phyloP scores from a whole-genome alignment of 2,329 filamentous ascomycete species.

The Sporothrix sp. region DNA sequence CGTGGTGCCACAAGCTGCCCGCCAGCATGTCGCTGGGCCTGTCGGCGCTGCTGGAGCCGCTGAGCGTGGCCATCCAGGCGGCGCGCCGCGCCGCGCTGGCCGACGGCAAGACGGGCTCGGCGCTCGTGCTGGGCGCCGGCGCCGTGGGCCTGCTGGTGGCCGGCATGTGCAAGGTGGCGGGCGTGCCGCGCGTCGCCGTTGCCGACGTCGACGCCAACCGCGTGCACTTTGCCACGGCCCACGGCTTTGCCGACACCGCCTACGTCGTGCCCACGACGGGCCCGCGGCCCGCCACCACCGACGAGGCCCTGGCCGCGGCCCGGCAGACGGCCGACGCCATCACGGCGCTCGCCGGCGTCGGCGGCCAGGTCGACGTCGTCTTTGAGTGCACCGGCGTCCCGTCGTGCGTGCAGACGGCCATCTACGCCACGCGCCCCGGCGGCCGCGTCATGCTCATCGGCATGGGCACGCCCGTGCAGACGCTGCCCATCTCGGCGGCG shows the following conservation, averaged over 20 bases:
- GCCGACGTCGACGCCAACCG: slow-evolving; percentile 48
- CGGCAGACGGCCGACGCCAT: slow-evolving; percentile 24
- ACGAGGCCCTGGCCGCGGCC: slow-evolving; percentile 44
- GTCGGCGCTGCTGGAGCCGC: slow-evolving; percentile 48
- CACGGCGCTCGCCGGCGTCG: not conserved
- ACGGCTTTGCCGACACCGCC: slow-evolving; percentile 45
- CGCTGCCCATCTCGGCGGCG: slow-evolving; percentile 57
- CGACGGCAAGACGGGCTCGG: slow-evolving; percentile 30
- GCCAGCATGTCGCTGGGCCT: slow-evolving; percentile 36
- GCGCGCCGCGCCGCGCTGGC: slow-evolving; percentile 35
- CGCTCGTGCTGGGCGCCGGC: slow-evolving; percentile 51
- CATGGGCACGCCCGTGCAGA: slow-evolving; percentile 63
- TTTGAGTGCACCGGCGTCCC: slow-evolving; percentile 18
- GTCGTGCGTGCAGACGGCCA: slow-evolving; percentile 60
- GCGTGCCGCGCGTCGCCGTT: slow-evolving; percentile 38
- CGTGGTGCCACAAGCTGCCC: slow-evolving; percentile 32
- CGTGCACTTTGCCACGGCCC: slow-evolving; percentile 45
- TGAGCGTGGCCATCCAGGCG: slow-evolving; percentile 51
- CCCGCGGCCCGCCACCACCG: slow-evolving; percentile 36
- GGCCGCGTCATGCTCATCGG: slow-evolving; percentile 62
- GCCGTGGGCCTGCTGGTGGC: slow-evolving; percentile 51
- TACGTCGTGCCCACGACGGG: slow-evolving; percentile 39
- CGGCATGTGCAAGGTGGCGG: slow-evolving; percentile 43
- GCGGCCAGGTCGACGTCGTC: slow-evolving; percentile 12
- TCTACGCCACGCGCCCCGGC: slow-evolving; percentile 58